Percentiles rank a stretch among this genome's conserved stretches.
phyloP scores from a whole-genome alignment of 306 rosid species.

The Gastrolobium bilobum region DNA sequence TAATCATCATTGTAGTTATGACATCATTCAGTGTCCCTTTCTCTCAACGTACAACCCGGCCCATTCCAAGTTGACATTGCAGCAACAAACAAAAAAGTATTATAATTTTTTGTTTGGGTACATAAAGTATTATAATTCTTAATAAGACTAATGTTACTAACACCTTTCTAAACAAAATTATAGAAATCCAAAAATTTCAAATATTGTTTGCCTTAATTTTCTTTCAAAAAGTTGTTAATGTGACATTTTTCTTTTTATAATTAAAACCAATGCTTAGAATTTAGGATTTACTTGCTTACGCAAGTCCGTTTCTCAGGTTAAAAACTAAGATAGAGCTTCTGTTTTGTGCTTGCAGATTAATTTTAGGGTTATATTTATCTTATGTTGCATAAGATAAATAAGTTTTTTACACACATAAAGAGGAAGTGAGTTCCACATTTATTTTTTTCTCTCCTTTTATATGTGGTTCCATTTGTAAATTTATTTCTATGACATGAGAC shows the following conservation, averaged over 20 bases:
- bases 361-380: too few species aligned
- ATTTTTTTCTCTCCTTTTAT: too few species aligned
- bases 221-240: not conserved
- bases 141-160: not conserved
- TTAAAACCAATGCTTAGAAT: not conserved
- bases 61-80: not conserved
- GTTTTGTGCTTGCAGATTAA: not conserved
- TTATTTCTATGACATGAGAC: too few species aligned
- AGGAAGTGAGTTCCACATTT: too few species aligned
- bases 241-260: not conserved
- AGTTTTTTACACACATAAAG: too few species aligned
- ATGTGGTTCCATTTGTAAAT: too few species aligned
- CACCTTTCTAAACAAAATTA: too few species aligned
- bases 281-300: slow-evolving; percentile 14
- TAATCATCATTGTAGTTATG: not conserved
- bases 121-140: not conserved
- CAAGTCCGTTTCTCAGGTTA: slow-evolving; percentile 5
- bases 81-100: not conserved
- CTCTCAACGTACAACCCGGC: not conserved
- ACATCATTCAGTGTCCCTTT: not conserved
- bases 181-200: not conserved
- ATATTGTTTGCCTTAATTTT: not conserved
- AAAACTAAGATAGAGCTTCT: not conserved
- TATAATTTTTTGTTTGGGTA: too few species aligned
- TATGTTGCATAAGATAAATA: too few species aligned